phyloP scores from a whole-genome alignment of 2,329 filamentous ascomycete species.

The Cadophora sp. region DNA sequence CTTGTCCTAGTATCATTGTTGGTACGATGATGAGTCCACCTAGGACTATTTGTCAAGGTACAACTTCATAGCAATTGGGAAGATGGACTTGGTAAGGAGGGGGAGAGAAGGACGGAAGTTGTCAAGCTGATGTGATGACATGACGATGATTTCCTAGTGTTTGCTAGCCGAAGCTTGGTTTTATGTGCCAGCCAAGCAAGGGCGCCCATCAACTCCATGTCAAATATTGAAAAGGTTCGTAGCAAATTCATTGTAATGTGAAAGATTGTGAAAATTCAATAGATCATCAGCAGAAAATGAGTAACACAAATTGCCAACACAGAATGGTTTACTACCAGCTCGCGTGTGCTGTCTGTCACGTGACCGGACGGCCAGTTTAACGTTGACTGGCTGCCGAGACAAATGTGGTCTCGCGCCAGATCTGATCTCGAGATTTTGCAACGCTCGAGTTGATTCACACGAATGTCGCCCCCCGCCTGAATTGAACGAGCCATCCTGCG shows the following conservation, averaged over 20 bases:
- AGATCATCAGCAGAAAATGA: too few relatives aligned
- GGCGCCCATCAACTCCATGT: too few relatives aligned
- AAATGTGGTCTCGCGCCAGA: not conserved
- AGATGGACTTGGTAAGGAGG: not conserved
- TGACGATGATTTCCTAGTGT: not conserved
- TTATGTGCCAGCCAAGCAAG: not conserved
- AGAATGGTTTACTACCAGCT: not conserved
- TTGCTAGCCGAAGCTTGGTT: slow-evolving; percentile 10
- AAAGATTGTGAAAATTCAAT: too few relatives aligned
- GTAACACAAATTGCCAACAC: too few relatives aligned
- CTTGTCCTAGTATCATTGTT: slow-evolving; percentile 73
- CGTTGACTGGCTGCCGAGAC: too few relatives aligned
- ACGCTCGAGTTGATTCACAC: not conserved
- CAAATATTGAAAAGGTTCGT: too few relatives aligned
- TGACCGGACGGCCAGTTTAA: not conserved
- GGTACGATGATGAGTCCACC: not conserved
- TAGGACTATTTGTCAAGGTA: not conserved
- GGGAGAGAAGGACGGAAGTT: not conserved
- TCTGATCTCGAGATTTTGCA: not conserved
- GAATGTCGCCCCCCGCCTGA: not conserved
- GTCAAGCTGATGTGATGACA: not conserved
- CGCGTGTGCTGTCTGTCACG: not conserved
- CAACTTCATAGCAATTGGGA: not conserved
- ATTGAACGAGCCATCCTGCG: not conserved
- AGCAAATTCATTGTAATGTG: too few relatives aligned